Conservation (phyloP, 1,284 basidiomycete genomes). For the Trichosporon sp. region DNA sequence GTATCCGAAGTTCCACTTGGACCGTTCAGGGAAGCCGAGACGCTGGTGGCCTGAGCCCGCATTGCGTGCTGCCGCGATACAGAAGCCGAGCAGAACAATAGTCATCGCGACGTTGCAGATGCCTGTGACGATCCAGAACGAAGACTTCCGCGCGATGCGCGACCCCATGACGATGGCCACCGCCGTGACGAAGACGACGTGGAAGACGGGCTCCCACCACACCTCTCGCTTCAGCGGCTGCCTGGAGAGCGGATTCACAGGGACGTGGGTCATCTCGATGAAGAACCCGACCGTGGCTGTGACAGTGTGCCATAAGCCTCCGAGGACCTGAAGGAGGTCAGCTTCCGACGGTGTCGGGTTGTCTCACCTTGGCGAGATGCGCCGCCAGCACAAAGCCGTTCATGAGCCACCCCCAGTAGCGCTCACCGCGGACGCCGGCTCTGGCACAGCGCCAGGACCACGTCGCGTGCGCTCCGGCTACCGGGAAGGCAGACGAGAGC, state of each 20-base stretch:
- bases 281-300: background rate
- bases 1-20: background rate
- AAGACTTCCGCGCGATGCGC: background rate
- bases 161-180: background rate
- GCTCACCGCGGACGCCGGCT: background rate
- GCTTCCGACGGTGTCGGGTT: background rate
- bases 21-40: background rate
- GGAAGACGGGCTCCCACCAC: background rate
- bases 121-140: background rate
- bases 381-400: background rate
- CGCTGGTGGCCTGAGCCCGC: background rate
- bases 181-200: background rate
- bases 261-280: background rate
- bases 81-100: background rate
- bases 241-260: background rate
- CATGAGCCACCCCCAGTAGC: constrained; percentile 7
- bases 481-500: background rate
- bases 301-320: background rate
- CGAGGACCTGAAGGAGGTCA: background rate
- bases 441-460: constrained; percentile 8
- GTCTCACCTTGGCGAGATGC: background rate
- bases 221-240: background rate
- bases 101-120: background rate
- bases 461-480: constrained; percentile 2
- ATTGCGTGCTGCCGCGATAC: background rate